Percentiles rank a stretch among this genome's conserved stretches.
Conservation (phyloP, 768 basidiomycete genomes). For the Scleroderma bovista region DNA sequence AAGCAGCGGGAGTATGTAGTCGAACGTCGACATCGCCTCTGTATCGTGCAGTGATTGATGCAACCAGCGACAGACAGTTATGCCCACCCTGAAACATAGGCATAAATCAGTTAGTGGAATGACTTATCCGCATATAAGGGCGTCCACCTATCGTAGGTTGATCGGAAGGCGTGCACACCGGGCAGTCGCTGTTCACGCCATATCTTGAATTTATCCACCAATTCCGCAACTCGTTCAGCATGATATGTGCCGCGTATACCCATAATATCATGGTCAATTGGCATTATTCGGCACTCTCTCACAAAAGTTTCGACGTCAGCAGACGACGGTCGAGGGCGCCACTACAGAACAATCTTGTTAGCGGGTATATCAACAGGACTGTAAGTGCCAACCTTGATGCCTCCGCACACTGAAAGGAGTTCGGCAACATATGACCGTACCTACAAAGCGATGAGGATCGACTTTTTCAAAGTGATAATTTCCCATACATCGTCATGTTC, state of each 20-base stretch:
- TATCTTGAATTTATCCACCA: constrained; percentile 56
- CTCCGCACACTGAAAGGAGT: constrained; percentile 63
- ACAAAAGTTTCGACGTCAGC: constrained; percentile 60
- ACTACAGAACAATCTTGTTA: constrained; percentile 32
- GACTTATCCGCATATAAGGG: background rate
- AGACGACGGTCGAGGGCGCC: constrained; percentile 57
- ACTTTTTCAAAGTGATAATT: background rate
- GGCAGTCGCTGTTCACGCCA: constrained; percentile 71
- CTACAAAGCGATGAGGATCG: constrained; percentile 28
- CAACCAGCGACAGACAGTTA: constrained; percentile 73
- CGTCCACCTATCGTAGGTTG: constrained; percentile 70
- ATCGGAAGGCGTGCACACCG: constrained; percentile 76
- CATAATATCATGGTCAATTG: constrained; percentile 67
- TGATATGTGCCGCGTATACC: constrained; percentile 64
- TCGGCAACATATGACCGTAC: constrained; percentile 75
- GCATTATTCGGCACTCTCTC: constrained; percentile 54
- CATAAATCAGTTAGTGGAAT: background rate
- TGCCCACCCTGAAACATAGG: constrained; percentile 45
- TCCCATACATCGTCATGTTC: constrained; percentile 69
- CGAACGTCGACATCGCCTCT: constrained; percentile 70
- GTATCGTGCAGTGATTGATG: constrained; percentile 70
- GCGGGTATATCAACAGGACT: background rate
- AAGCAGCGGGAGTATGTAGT: constrained; percentile 80
- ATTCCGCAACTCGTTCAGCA: constrained; percentile 48
- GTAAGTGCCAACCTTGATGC: constrained; percentile 51